Evolutionary conservation across 306 rosid genomes (phyloP), one percentile per base, ranked within the genome.

Genomic region (Corylus avellana): DNA sequence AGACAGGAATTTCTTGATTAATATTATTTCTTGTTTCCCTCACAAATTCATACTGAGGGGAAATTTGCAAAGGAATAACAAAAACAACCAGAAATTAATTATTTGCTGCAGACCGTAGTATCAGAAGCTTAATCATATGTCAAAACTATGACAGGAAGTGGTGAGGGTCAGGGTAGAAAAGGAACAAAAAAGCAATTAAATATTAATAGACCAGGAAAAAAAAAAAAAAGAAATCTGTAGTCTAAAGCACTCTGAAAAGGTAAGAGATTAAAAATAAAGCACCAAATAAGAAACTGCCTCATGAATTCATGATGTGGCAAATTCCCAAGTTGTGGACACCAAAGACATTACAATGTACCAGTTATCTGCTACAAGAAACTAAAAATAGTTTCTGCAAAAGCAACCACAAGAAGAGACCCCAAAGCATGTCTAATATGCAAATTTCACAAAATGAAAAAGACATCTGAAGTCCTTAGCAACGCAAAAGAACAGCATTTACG

Each of bases 251-350:
- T 67, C 50, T 67, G 8, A 17, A 58, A 17, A 67, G 49, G 49
- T 39, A 67, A 42, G 72, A 39, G 27, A 18, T 42, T 67, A 67
- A 20, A 67, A 18, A 37, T 39, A 67, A 67, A 39, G 25, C 50
- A 67, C 22, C 72, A 7, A 8, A 42, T n/a, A 4, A 17, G 72
- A 39, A 18, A 47, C 44, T 67, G 72, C 72, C 12, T 10, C 29
- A 67, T 67, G 72, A 37, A 67, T 12, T 11, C 51, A 18, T 67
- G 72, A 67, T 39, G 51, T 39, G 72, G 18, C 25, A 67, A 67
- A 67, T 42, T 67, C 35, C 35, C 25, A 64, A 64, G 47, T 32
- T 64, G 39, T 5, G 16, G 35, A 61, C 66, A 59, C 16, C 39
- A 25, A 29, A 61, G 68, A 61, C 27, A 64, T 64, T 67, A 39